Conservation (phyloP, 225 moss, liverwort and hornwort species). For the Neckera pumila region DNA sequence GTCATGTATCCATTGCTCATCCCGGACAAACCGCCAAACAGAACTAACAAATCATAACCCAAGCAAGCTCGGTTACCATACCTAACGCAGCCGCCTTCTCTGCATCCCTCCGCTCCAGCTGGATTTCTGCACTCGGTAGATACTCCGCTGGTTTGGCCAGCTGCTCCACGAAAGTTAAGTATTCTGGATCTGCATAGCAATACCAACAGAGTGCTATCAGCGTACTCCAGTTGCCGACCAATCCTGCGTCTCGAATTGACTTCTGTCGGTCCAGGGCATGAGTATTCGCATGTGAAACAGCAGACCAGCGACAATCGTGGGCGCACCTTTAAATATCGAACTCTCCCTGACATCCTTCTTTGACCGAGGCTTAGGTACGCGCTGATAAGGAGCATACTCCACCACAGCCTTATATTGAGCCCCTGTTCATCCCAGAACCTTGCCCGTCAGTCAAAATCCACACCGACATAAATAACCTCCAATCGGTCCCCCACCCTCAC, state of each 20-base stretch:
- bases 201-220: not conserved
- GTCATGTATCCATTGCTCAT: not conserved
- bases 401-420: constrained; percentile 68
- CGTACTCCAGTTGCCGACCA: not conserved
- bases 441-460: not conserved
- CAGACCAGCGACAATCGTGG: not conserved
- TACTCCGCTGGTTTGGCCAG: constrained; percentile 68
- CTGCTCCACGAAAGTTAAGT: constrained; percentile 62
- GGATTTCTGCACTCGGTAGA: constrained; percentile 85
- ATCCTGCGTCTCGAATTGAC: not conserved
- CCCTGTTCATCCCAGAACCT: constrained; percentile 28
- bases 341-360: constrained; percentile 90
- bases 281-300: not conserved
- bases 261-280: not conserved
- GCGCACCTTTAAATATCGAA: constrained; percentile 63
- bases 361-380: constrained; percentile 73
- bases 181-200: constrained; percentile 65
- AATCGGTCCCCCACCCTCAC: not conserved
- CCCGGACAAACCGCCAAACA: not conserved
- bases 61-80: constrained; percentile 1
- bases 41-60: not conserved
- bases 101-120: constrained; percentile 81
- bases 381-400: constrained; percentile 89
- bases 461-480: not conserved
- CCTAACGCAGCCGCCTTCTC: constrained; percentile 81